Percentiles rank a stretch among this genome's conserved stretches.
phyloP scores from a whole-genome alignment of 1,284 basidiomycete genomes.

The Apiotrichum gamsii region DNA sequence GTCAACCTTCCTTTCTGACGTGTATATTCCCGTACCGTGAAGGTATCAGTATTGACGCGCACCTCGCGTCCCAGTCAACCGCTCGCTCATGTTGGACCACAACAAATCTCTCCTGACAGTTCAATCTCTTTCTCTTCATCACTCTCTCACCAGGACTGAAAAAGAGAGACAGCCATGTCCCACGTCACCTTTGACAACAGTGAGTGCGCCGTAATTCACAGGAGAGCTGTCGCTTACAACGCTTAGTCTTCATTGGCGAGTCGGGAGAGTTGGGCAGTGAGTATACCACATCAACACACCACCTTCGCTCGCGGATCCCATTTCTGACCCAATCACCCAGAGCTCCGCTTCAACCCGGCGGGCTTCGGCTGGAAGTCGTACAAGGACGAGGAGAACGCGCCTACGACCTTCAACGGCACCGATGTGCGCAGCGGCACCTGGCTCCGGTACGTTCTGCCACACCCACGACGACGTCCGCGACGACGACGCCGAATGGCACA shows the following conservation, averaged over 20 bases:
- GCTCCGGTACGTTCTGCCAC: constrained; percentile 57
- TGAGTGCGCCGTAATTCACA: constrained; percentile 17
- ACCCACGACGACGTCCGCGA: too few relatives aligned
- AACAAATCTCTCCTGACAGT: too few relatives aligned
- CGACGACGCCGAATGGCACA: too few relatives aligned
- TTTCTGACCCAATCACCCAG: constrained; percentile 49
- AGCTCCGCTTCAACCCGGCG: constrained; percentile 76
- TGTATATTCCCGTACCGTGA: too few relatives aligned
- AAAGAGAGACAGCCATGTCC: constrained; percentile 23
- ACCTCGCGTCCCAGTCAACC: too few relatives aligned
- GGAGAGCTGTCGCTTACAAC: neutral
- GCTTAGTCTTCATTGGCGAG: constrained; percentile 63
- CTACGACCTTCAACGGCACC: constrained; percentile 58
- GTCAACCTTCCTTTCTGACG: too few relatives aligned
- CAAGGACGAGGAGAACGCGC: constrained; percentile 53
- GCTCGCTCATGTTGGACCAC: too few relatives aligned
- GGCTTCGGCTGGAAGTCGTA: constrained; percentile 82
- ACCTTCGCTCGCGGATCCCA: neutral
- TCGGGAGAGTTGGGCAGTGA: constrained; percentile 71
- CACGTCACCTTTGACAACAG: constrained; percentile 43
- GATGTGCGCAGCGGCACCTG: constrained; percentile 86
- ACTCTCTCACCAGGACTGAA: neutral
- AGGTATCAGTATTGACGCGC: too few relatives aligned
- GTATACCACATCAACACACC: too few relatives aligned
- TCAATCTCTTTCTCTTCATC: neutral